phyloP scores from a whole-genome alignment of 805 yeast species.

The Helenozyma baotianmanensis region DNA sequence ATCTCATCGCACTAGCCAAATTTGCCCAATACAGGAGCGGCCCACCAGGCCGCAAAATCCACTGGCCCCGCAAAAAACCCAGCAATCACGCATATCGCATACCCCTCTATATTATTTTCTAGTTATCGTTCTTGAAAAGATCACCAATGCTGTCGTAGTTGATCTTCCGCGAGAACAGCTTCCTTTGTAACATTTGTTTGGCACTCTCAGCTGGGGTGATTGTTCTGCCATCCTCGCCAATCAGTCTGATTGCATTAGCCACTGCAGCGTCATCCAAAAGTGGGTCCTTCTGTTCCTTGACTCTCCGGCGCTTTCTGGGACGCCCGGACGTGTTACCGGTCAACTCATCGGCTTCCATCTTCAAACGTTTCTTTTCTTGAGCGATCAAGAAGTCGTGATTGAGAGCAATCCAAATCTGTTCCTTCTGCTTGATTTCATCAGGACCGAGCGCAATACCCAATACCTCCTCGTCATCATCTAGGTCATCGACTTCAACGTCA shows the following conservation, averaged over 20 bases:
- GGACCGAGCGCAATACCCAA: slow-evolving; percentile 55
- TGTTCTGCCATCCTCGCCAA: slow-evolving; percentile 38
- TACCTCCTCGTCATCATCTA: slow-evolving; percentile 81
- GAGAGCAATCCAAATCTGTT: slow-evolving; percentile 82
- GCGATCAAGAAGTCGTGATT: slow-evolving; percentile 82
- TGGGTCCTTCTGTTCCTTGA: slow-evolving; percentile 12
- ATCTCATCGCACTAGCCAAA: slow-evolving; percentile 12
- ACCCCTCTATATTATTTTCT: too few relatives aligned
- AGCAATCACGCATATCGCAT: too few relatives aligned
- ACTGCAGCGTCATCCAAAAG: slow-evolving; percentile 26
- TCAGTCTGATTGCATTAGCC: slow-evolving; percentile 31
- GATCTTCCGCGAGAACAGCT: slow-evolving; percentile 80
- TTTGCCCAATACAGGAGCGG: slow-evolving; percentile 2
- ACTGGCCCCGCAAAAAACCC: too few relatives aligned
- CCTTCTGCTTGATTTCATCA: slow-evolving; percentile 71
- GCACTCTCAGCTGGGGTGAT: slow-evolving; percentile 76
- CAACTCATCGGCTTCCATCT: slow-evolving; percentile 79
- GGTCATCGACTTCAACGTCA: slow-evolving; percentile 55
- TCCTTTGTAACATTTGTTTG: slow-evolving; percentile 67
- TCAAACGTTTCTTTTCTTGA: slow-evolving; percentile 79
- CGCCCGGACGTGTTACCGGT: slow-evolving; percentile 63
- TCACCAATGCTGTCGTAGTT: slow-evolving; percentile 78
- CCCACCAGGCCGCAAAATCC: too few relatives aligned
- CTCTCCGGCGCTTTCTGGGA: slow-evolving; percentile 39
- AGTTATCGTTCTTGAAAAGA: slow-evolving; percentile 22